Conservation (phyloP, 2,329 filamentous ascomycete genomes). For the Lecanicillium sp. region DNA sequence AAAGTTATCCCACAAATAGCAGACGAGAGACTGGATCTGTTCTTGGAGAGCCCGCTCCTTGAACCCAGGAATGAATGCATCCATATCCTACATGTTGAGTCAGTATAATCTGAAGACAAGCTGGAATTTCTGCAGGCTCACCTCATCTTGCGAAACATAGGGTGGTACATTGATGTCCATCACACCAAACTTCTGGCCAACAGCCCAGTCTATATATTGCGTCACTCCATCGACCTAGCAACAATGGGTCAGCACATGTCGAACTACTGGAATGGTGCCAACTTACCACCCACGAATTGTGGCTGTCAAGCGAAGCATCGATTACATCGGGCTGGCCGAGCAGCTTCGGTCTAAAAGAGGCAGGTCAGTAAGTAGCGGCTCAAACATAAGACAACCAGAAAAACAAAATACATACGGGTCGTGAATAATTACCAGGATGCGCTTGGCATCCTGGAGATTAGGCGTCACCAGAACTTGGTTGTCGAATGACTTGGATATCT, state of each 20-base stretch:
- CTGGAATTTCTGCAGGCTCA: constrained; percentile 22
- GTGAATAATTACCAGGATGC: constrained; percentile 79
- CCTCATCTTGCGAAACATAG: constrained; percentile 58
- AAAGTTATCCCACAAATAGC: constrained; percentile 96
- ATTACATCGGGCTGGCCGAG: constrained; percentile 58
- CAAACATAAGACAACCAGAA: too few species aligned
- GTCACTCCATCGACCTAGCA: constrained; percentile 69
- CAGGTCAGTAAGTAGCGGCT: too few species aligned
- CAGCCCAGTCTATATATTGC: constrained; percentile 78
- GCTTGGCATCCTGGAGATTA: constrained; percentile 56
- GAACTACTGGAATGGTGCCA: constrained; percentile 22
- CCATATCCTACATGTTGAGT: constrained; percentile 30
- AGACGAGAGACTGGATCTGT: constrained; percentile 65
- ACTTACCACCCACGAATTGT: constrained; percentile 77
- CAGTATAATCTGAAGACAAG: neutral
- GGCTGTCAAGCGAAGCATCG: constrained; percentile 68
- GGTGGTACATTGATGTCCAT: constrained; percentile 89
- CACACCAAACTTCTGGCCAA: constrained; percentile 68
- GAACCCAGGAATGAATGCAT: constrained; percentile 36
- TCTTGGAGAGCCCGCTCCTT: constrained; percentile 43
- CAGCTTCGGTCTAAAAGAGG: constrained; percentile 54
- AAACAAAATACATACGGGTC: constrained; percentile 60
- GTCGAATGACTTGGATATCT: constrained; percentile 69
- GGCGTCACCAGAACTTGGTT: constrained; percentile 81
- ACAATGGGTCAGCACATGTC: constrained; percentile 11